A percentile compares a stretch with the other conserved stretches of the same genome.
phyloP scores from a whole-genome alignment of 2,329 filamentous ascomycete species.

The Fusarium palustre region DNA sequence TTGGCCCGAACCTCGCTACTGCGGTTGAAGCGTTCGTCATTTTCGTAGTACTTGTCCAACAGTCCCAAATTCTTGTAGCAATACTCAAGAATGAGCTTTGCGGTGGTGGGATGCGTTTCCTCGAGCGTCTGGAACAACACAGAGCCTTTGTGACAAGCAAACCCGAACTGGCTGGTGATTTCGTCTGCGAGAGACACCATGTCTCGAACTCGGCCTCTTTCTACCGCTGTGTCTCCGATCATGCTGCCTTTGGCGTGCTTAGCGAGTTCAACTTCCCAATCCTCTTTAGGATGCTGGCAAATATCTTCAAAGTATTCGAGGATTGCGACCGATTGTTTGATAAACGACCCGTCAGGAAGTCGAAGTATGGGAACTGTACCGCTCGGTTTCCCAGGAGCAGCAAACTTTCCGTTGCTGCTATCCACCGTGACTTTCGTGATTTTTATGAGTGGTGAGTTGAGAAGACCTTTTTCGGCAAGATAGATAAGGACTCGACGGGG shows the following conservation, averaged over 20 bases:
- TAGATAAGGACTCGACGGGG: slow-evolving; percentile 32
- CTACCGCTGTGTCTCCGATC: slow-evolving; percentile 10
- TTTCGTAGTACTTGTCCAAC: slow-evolving; percentile 23
- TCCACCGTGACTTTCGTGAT: not conserved
- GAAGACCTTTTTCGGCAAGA: slow-evolving; percentile 22
- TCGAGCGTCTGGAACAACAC: slow-evolving; percentile 8
- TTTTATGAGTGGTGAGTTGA: slow-evolving; percentile 14
- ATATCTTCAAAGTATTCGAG: slow-evolving; percentile 37
- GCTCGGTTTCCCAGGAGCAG: slow-evolving; percentile 24
- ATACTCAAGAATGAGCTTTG: slow-evolving; percentile 18
- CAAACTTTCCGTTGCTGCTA: not conserved
- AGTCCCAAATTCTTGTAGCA: slow-evolving; percentile 19
- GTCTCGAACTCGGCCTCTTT: slow-evolving; percentile 24
- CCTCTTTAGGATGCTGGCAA: slow-evolving; percentile 12
- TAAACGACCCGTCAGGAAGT: slow-evolving; percentile 32
- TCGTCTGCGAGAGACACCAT: slow-evolving; percentile 33
- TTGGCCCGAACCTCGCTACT: not conserved
- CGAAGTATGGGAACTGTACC: slow-evolving; percentile 25
- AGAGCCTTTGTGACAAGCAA: slow-evolving; percentile 36
- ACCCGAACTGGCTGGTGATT: slow-evolving; percentile 16
- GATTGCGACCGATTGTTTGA: slow-evolving; percentile 37
- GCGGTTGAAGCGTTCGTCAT: not conserved
- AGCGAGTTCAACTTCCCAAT: slow-evolving; percentile 21
- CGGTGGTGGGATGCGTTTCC: not conserved
- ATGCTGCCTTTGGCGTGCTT: not conserved